phyloP scores from a whole-genome alignment of 805 yeast species.

The Candida lessepsii region DNA sequence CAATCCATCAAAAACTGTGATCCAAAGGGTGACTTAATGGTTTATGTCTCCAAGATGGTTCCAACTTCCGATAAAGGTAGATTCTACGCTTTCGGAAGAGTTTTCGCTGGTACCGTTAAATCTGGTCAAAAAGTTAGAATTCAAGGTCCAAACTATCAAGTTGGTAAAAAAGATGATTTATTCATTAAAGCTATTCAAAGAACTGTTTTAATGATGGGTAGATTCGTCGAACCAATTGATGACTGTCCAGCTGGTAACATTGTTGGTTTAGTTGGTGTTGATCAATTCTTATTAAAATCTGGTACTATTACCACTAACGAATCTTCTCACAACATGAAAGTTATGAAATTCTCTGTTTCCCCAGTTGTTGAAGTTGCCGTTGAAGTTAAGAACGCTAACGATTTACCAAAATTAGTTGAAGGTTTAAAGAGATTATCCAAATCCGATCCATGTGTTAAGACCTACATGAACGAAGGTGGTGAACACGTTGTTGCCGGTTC shows the following conservation, averaged over 20 bases:
- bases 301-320: conserved; percentile 98
- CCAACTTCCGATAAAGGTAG: conserved; percentile 99
- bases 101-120: conserved; percentile 98
- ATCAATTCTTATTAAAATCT: conserved; percentile 98
- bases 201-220: conserved; percentile 99
- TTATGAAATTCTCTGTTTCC: conserved; percentile 99
- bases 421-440: conserved; percentile 99
- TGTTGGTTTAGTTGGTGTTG: conserved; percentile 99
- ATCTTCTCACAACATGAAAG: conserved; percentile 98
- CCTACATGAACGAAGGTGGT: conserved; percentile 89
- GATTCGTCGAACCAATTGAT: conserved; percentile 95
- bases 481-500: conserved; percentile 99
- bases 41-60: conserved; percentile 99
- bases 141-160: conserved; percentile 99
- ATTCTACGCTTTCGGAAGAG: conserved; percentile 99
- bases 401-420: conserved; percentile 98
- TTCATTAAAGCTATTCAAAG: conserved; percentile 98
- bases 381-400: conserved; percentile 99
- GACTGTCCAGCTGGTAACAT: conserved; percentile 99
- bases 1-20: conserved; percentile 96
- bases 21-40: conserved; percentile 97
- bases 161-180: conserved; percentile 97
- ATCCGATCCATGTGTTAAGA: conserved; percentile 98
- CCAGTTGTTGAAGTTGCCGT: conserved; percentile 99
- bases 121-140: conserved; percentile 99